Evolutionary conservation across 148 eudicot species (phyloP).

Genomic region (Talinum fruticosum): DNA sequence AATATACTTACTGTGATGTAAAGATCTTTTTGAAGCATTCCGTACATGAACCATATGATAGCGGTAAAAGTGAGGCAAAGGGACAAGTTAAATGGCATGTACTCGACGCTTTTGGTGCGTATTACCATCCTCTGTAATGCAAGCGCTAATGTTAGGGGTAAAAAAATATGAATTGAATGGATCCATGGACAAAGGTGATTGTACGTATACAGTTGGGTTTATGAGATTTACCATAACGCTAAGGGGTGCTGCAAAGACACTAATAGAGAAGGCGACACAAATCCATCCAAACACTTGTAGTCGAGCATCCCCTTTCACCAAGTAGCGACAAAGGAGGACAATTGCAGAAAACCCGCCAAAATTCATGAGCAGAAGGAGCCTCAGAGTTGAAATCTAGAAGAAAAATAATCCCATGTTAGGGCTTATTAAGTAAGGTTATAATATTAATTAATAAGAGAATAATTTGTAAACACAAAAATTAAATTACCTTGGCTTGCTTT

Average conservation of each 20-base stretch:
- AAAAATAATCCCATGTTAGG: neutral
- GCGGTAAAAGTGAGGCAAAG: conserved; percentile 62
- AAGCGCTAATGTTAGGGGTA: neutral
- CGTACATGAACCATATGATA: conserved; percentile 70
- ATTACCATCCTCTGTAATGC: conserved; percentile 57
- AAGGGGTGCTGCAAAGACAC: conserved; percentile 74
- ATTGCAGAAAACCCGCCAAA: conserved; percentile 49
- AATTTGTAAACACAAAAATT: neutral
- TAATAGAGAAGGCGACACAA: conserved; percentile 55
- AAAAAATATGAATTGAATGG: neutral
- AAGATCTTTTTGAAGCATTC: conserved; percentile 53
- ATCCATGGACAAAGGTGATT: too few relatives aligned
- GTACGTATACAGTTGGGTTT: neutral
- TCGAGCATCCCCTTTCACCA: conserved; percentile 30
- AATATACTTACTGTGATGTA: conserved; percentile 51
- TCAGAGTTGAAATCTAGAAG: conserved; percentile 44
- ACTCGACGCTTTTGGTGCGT: conserved; percentile 75
- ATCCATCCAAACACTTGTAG: conserved; percentile 62
- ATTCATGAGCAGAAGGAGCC: conserved; percentile 36
- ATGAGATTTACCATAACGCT: conserved; percentile 56
- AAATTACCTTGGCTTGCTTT: conserved; percentile 45
- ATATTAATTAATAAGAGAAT: too few relatives aligned
- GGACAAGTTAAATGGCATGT: conserved; percentile 70
- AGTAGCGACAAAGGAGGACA: conserved; percentile 39
- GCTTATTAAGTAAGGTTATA: neutral